Percentiles rank a stretch among this genome's conserved stretches.
Conservation (phyloP, 768 basidiomycete genomes). For the Boletus speciosus region DNA sequence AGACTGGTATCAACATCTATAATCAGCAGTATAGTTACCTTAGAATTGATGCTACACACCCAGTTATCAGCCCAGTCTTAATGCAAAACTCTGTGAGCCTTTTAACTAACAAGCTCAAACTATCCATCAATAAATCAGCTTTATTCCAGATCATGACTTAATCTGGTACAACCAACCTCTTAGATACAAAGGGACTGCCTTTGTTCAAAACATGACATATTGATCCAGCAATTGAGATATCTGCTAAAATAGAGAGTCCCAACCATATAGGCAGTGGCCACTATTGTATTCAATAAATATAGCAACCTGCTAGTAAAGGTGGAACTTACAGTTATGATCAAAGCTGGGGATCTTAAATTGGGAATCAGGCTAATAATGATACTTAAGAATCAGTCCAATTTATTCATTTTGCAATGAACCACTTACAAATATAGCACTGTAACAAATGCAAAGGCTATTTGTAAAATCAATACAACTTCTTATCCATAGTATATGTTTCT, state of each 20-base stretch:
- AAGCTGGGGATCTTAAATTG: not conserved
- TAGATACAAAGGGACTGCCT: conserved; percentile 1
- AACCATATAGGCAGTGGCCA: conserved; percentile 23
- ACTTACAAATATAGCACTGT: conserved; percentile 14
- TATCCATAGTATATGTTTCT: not conserved
- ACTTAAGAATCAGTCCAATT: not conserved
- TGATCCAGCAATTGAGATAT: conserved; percentile 23
- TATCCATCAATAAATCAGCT: not conserved
- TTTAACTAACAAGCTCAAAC: conserved; percentile 14
- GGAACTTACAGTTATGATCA: conserved; percentile 1
- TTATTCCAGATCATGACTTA: not conserved
- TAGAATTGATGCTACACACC: conserved; percentile 6
- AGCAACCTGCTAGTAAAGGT: not conserved
- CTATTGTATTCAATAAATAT: conserved; percentile 3
- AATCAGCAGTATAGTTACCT: not conserved
- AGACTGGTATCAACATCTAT: conserved; percentile 7
- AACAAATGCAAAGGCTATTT: conserved; percentile 16
- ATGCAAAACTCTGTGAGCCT: conserved; percentile 18
- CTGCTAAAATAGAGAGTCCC: conserved; percentile 17
- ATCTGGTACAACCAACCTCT: conserved; percentile 9
- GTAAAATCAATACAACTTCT: not conserved
- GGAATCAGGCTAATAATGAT: not conserved
- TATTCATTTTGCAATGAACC: not conserved
- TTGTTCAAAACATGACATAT: conserved; percentile 13
- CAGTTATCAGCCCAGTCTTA: conserved; percentile 28